Conservation (phyloP, 2,329 filamentous ascomycete species). For the Paraphaeosphaeria sporulosa region DNA sequence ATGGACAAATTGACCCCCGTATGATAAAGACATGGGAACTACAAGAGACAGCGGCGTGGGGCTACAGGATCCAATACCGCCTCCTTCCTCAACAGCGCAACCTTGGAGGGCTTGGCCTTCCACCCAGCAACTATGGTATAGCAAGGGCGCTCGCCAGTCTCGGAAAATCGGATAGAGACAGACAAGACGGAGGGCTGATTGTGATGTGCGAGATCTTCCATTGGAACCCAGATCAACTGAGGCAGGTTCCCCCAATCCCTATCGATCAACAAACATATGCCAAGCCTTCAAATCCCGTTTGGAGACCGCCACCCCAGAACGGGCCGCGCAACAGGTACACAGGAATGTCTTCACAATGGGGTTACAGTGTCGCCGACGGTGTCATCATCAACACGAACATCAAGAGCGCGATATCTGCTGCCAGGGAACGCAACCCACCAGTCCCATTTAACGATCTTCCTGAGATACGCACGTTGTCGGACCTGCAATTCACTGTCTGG, state of each 20-base stretch:
- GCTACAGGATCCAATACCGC: background rate
- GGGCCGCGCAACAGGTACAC: background rate
- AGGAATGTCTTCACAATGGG: background rate
- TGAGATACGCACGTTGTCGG: background rate
- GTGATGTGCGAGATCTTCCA: background rate
- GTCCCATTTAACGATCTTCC: constrained; percentile 2
- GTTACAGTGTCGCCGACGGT: background rate
- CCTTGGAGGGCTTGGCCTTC: background rate
- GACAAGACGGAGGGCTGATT: constrained; percentile 7
- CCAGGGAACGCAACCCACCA: background rate
- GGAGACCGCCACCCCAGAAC: too few species aligned
- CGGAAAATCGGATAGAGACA: background rate
- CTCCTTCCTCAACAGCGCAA: background rate
- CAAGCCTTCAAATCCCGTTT: too few species aligned
- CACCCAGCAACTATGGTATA: background rate
- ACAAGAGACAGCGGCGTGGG: background rate
- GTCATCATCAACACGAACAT: constrained; percentile 5
- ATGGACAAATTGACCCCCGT: background rate
- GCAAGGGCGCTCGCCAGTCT: constrained; percentile 3
- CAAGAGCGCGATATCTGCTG: background rate
- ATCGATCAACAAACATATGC: too few species aligned
- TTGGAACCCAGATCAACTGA: too few species aligned
- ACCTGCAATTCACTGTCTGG: constrained; percentile 6
- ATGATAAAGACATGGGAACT: background rate
- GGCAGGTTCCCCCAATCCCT: too few species aligned